Base-by-base conservation (phyloP, 805 yeast genomes). In the Candida maesae region DNA sequence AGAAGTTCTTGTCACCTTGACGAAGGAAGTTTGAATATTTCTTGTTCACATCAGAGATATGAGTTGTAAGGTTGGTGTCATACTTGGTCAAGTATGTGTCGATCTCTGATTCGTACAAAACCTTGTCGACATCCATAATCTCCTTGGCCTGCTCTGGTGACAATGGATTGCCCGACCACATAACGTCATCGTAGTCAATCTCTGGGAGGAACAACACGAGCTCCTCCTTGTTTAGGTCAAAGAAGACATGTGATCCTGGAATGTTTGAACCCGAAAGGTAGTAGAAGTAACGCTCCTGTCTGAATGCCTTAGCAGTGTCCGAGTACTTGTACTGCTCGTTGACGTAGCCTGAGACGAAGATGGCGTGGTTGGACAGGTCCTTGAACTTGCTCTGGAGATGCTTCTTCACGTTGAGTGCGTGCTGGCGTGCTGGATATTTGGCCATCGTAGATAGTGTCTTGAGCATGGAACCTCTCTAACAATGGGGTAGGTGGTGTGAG, bases 91-190 rank as follows among this genome's bases (percentile, higher is more conserved):
- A 40, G 0, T 51, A 47, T 3, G 48, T 41, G 23, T 63, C 63
- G 34, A 89, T 56, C 5, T 76, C 79, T n/a, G 62, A 53, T 10
- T 71, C 74, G 53, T 82, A 85, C 42, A 76, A 61, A 35, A 90
- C 95, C 32, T 78, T 83, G 60, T 93, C 98, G 23, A 88, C 90
- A 55, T 91, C 96, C 52, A 65, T 91, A 46, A 69, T 71, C 16
- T 67, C 58, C 36, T 61, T 39, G 0, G 96, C 96, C 15, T 82
- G 80, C 35, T 81, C 81, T 3, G 71, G 48, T 29, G 77, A 66
- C 38, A 87, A 48, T 5, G 99, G 99, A 63, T 83, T 57, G 0
- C 99, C 99, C 43, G 93, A 81, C 99, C 99, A 91, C 88, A 93
- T 84, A 31, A 91, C 84, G 58, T 87, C 96, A 33, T 93, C 98